Evolutionary conservation across 257 asterid genomes (phyloP).

Genomic region (Primulina huaijiensis): DNA sequence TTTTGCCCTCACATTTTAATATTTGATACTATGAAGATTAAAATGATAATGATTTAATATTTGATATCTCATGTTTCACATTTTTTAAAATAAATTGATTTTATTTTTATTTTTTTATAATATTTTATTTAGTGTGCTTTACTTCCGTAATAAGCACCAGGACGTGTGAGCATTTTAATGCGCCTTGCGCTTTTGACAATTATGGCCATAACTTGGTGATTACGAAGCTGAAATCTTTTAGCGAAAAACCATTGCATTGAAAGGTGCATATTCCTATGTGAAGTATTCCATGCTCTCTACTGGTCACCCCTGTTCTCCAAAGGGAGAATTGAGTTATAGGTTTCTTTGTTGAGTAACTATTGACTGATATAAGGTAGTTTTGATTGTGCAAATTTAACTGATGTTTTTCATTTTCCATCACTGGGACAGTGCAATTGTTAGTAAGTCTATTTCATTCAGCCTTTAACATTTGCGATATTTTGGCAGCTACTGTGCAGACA

Average conservation of each 20-base stretch:
- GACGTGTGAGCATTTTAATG: no score
- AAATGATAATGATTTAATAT: no score
- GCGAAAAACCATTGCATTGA: conserved; percentile 5
- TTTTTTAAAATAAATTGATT: no score
- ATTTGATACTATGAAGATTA: no score
- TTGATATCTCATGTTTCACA: no score
- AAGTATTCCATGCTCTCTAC: not conserved
- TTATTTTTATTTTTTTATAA: no score
- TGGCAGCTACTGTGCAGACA: conserved; percentile 90
- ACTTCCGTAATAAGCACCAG: no score
- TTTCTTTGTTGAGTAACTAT: not conserved
- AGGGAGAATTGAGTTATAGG: not conserved
- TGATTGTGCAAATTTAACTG: not conserved
- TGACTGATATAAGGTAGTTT: not conserved
- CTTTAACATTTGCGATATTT: conserved; percentile 28
- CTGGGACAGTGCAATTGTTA: conserved; percentile 13
- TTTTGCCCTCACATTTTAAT: no score
- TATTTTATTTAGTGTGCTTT: no score
- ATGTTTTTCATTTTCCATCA: conserved; percentile 18
- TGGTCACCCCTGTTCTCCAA: not conserved
- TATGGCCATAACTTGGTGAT: not conserved
- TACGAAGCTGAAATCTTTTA: not conserved
- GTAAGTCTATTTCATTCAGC: conserved; percentile 22
- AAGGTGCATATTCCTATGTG: not conserved
- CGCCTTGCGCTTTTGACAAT: no score